Percentiles rank a stretch among this genome's conserved stretches.
Conservation (phyloP, 352 stramenopile genomes). For the Pythium pectinolyticum region DNA sequence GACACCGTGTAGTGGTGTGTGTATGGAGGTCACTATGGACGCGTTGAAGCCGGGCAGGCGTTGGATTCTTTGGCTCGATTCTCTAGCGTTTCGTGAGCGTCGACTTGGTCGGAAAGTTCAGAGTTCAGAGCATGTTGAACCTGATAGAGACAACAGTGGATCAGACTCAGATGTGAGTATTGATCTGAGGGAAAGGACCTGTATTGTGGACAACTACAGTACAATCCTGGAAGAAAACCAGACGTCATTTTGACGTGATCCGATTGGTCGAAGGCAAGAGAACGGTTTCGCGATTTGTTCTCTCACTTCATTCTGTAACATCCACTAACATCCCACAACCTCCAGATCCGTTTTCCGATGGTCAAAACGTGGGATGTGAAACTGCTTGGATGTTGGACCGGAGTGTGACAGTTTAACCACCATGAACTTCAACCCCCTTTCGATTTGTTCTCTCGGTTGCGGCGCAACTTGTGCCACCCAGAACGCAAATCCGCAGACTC, state of each 20-base stretch:
- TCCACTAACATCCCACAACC: slow-evolving; percentile 26
- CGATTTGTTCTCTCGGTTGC: slow-evolving; percentile 9
- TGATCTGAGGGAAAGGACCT: slow-evolving; percentile 3
- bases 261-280: slow-evolving; percentile 26
- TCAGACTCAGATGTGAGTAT: not conserved
- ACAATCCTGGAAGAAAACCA: slow-evolving; percentile 3
- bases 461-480: not conserved
- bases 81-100: too few relatives aligned
- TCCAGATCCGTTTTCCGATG: slow-evolving; percentile 9
- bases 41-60: too few relatives aligned
- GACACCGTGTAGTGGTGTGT: too few relatives aligned
- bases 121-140: slow-evolving; percentile 7
- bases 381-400: not conserved
- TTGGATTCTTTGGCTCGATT: too few relatives aligned
- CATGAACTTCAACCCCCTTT: slow-evolving; percentile 29
- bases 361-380: slow-evolving; percentile 9
- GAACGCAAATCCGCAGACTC: not conserved
- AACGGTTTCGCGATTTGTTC: slow-evolving; percentile 16
- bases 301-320: slow-evolving; percentile 17
- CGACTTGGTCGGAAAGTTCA: slow-evolving; percentile 8
- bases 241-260: slow-evolving; percentile 14
- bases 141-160: not conserved
- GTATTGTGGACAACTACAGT: not conserved
- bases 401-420: slow-evolving; percentile 16
- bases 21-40: too few relatives aligned